Percentiles rank a stretch among this genome's conserved stretches.
Conservation (phyloP, 441 rosid genomes). For the Croton laevigatus region DNA sequence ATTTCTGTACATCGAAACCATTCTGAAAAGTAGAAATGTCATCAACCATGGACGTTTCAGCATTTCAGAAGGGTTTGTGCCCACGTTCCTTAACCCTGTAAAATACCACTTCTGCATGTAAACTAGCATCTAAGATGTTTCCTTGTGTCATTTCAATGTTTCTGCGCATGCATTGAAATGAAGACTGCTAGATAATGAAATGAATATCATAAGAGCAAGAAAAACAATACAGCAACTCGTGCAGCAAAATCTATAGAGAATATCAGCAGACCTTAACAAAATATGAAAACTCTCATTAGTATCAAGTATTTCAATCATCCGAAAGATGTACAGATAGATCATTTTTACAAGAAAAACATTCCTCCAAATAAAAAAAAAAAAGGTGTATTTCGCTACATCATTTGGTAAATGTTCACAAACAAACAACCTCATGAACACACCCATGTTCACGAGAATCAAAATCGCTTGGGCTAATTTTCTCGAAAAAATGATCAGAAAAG, state of each 20-base stretch:
- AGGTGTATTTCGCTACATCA: background rate
- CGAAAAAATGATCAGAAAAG: no score
- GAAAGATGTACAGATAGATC: background rate
- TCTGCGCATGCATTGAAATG: background rate
- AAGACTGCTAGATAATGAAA: background rate
- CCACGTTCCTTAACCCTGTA: no score
- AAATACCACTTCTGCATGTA: no score
- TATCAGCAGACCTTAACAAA: no score
- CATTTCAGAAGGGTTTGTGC: no score
- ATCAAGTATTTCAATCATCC: background rate
- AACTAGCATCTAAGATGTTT: no score
- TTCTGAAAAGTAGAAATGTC: no score
- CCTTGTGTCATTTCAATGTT: no score
- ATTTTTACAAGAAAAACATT: background rate
- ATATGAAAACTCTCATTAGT: background rate
- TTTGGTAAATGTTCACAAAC: background rate
- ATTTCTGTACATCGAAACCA: background rate
- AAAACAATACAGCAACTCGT: background rate
- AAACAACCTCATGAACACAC: background rate
- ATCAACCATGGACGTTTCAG: no score
- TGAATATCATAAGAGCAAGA: background rate
- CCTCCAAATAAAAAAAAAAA: background rate
- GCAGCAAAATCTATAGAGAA: background rate
- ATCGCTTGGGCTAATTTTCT: no score
- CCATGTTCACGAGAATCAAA: no score